phyloP scores from a whole-genome alignment of 1,139 yeast species.

The Magnusiomyces suaveolens region DNA sequence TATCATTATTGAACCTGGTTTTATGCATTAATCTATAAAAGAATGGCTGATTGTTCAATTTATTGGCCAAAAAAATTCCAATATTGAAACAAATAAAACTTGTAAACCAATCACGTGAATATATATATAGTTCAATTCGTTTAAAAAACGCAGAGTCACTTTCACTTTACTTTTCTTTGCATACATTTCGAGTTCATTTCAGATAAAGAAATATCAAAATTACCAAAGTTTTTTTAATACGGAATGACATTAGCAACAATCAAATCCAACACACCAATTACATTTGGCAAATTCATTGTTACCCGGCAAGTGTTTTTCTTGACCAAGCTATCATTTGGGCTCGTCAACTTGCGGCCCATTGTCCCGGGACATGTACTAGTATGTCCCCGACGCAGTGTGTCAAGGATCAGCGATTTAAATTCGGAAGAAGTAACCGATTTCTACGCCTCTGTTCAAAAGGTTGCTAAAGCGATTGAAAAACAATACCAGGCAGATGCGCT shows the following conservation, averaged over 20 bases:
- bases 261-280: slow-evolving; percentile 6
- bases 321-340: slow-evolving; percentile 47
- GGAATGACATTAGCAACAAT: not conserved
- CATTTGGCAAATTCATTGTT: slow-evolving; percentile 38
- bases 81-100: no score
- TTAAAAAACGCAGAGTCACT: no score
- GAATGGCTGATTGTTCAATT: no score
- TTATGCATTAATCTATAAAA: no score
- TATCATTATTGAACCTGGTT: no score
- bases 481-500: slow-evolving; percentile 68
- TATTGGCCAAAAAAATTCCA: no score
- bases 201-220: not conserved
- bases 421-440: slow-evolving; percentile 68
- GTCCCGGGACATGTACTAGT: slow-evolving; percentile 84
- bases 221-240: not conserved
- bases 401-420: slow-evolving; percentile 57
- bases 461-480: slow-evolving; percentile 55
- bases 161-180: no score
- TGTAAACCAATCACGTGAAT: no score
- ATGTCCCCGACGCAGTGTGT: slow-evolving; percentile 65
- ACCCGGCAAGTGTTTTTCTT: slow-evolving; percentile 43
- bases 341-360: slow-evolving; percentile 82
- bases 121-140: no score
- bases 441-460: slow-evolving; percentile 62
- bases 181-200: no score